Evolutionary conservation across 345 rosid species (phyloP).

Genomic region (Lumnitzera littorea): DNA sequence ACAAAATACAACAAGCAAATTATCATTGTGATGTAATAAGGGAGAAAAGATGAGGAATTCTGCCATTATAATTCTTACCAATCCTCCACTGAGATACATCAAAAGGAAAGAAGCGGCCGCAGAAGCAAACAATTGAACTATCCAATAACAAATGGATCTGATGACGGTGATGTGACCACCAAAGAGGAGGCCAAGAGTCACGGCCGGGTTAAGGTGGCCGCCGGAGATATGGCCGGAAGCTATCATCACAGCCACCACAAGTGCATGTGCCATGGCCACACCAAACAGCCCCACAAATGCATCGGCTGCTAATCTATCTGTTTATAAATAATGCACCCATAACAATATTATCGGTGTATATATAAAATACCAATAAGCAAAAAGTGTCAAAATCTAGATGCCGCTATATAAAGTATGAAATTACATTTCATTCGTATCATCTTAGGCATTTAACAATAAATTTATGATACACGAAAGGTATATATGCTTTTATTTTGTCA

Average conservation of each 20-base stretch:
- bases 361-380: no score
- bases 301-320: constrained; percentile 46
- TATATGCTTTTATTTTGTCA: neutral
- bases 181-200: constrained; percentile 66
- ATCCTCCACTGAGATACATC: constrained; percentile 78
- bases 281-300: constrained; percentile 47
- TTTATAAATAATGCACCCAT: neutral
- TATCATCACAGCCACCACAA: constrained; percentile 82
- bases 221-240: constrained; percentile 88
- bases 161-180: constrained; percentile 77
- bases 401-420: no score
- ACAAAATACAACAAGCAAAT: no score
- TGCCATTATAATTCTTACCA: constrained; percentile 26
- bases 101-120: constrained; percentile 75
- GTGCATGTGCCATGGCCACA: constrained; percentile 80
- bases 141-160: constrained; percentile 67
- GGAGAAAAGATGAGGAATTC: neutral
- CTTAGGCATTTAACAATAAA: no score
- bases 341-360: no score
- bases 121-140: constrained; percentile 71
- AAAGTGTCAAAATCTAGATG: no score
- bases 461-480: neutral
- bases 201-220: constrained; percentile 92
- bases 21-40: neutral
- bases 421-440: no score